phyloP scores from a whole-genome alignment of 2,329 filamentous ascomycete species.

The Acephala macrosclerotiorum region DNA sequence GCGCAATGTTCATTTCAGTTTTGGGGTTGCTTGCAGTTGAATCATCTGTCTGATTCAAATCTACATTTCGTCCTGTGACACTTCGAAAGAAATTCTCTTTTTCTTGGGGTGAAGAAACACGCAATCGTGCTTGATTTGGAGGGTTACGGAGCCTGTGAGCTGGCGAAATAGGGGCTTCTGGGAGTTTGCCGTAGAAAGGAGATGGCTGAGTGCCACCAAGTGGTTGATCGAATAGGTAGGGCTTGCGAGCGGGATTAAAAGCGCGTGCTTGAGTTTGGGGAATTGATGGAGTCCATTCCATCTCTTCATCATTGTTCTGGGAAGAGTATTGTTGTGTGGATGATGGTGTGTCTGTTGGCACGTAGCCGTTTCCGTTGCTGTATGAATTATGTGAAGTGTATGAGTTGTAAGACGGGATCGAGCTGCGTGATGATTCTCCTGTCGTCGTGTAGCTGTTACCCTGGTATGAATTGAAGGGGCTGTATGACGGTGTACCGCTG shows the following conservation, averaged over 20 bases:
- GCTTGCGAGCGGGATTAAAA: constrained; percentile 56
- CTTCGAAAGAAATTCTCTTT: constrained; percentile 59
- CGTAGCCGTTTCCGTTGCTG: constrained; percentile 21
- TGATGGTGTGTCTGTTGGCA: constrained; percentile 22
- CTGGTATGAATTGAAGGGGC: too few relatives aligned
- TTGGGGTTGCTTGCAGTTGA: neutral
- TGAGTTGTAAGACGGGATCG: too few relatives aligned
- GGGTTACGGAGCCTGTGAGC: constrained; percentile 69
- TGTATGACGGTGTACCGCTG: too few relatives aligned
- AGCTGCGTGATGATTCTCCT: too few relatives aligned
- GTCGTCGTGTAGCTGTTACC: too few relatives aligned
- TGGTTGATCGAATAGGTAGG: constrained; percentile 40
- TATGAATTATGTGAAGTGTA: neutral
- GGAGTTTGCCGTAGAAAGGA: constrained; percentile 75
- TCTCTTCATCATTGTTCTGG: constrained; percentile 47
- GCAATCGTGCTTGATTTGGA: constrained; percentile 60
- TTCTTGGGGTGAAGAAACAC: constrained; percentile 52
- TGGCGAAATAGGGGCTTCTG: constrained; percentile 71
- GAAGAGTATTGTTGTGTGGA: constrained; percentile 5
- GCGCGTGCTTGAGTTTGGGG: constrained; percentile 59
- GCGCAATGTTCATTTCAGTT: constrained; percentile 56
- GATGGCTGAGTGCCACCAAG: constrained; percentile 31
- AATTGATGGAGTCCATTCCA: constrained; percentile 77
- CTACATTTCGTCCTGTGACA: constrained; percentile 24
- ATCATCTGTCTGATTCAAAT: neutral